phyloP scores from a whole-genome alignment of 2,329 filamentous ascomycete species.

The Stagonosporopsis tanaceti region DNA sequence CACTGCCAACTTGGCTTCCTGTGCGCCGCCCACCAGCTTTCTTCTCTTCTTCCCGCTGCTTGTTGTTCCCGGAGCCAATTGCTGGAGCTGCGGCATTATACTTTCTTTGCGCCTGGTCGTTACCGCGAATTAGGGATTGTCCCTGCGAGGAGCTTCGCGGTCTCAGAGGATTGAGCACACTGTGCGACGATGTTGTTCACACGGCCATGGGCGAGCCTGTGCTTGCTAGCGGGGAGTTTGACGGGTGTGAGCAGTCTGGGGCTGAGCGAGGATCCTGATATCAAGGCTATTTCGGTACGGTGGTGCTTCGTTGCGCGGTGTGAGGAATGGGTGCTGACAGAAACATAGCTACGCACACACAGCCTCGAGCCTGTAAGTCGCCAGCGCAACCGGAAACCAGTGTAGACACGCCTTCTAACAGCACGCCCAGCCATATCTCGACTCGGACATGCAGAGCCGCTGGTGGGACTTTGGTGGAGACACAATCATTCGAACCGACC shows the following conservation, averaged over 20 bases:
- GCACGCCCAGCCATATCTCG: conserved; percentile 81
- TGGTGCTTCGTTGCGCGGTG: conserved; percentile 17
- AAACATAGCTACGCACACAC: conserved; percentile 79
- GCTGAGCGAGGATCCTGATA: conserved; percentile 54
- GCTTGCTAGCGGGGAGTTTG: conserved; percentile 50
- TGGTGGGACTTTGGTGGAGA: conserved; percentile 99
- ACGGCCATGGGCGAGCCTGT: conserved; percentile 47
- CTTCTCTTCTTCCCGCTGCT: conserved; percentile 33
- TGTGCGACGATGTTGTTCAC: conserved; percentile 45
- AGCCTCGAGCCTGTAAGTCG: conserved; percentile 77
- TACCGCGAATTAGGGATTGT: background rate
- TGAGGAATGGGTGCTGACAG: conserved; percentile 30
- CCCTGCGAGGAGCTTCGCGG: conserved; percentile 14
- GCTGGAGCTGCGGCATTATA: conserved; percentile 36
- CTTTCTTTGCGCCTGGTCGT: conserved; percentile 35
- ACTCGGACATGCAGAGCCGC: conserved; percentile 96
- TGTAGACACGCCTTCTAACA: conserved; percentile 23
- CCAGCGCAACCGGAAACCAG: conserved; percentile 7
- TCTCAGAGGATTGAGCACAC: conserved; percentile 23
- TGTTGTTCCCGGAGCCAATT: conserved; percentile 26
- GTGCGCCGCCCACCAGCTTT: conserved; percentile 38
- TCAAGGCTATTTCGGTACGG: conserved; percentile 72
- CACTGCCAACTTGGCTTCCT: conserved; percentile 26
- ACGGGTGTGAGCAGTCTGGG: conserved; percentile 41
- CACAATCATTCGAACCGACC: conserved; percentile 78